A percentile compares a stretch with the other conserved stretches of the same genome.
Evolutionary conservation across 2,329 filamentous ascomycete species (phyloP).

Genomic region (Talaromyces verruculosus): DNA sequence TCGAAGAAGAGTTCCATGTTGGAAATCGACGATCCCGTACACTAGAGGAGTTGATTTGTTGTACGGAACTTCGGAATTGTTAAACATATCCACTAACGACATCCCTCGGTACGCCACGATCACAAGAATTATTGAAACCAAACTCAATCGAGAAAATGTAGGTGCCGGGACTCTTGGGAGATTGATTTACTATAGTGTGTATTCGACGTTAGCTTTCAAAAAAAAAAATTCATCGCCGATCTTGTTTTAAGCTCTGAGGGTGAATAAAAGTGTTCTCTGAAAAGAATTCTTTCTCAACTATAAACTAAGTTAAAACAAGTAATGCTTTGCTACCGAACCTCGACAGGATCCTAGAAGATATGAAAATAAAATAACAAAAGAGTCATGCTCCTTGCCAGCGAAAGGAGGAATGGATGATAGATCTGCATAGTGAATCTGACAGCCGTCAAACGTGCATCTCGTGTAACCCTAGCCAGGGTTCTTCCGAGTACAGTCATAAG

Average conservation of each 20-base stretch:
- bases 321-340: neutral
- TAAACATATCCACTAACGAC: neutral
- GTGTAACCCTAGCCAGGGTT: neutral
- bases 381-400: neutral
- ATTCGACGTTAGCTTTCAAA: too few species aligned
- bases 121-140: constrained; percentile 1
- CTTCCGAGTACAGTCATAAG: neutral
- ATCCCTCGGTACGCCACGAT: neutral
- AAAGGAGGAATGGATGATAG: neutral
- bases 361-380: neutral
- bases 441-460: neutral
- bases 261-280: neutral
- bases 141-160: neutral
- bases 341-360: neutral
- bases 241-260: neutral
- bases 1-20: neutral
- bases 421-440: neutral
- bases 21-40: neutral
- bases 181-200: neutral
- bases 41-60: neutral
- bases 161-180: neutral
- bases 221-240: neutral
- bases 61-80: neutral
- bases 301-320: neutral
- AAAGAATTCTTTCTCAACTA: neutral